Evolutionary conservation across 2,329 filamentous ascomycete genomes (phyloP), one percentile per base, ranked within the genome.

Genomic region (Myriosclerotinia scirpicola): DNA sequence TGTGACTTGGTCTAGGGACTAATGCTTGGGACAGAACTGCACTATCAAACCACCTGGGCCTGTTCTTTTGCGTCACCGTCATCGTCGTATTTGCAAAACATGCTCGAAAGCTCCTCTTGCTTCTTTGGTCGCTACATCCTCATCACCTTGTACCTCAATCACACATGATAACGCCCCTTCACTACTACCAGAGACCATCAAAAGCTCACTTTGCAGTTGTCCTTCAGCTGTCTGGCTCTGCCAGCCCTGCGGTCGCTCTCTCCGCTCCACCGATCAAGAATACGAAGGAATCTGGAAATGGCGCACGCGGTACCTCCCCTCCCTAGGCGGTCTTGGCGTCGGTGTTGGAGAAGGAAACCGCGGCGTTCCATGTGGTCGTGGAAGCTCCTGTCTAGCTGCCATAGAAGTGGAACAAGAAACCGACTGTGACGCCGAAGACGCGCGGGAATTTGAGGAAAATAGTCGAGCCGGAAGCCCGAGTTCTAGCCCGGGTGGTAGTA

Each of bases 321-420:
- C 92, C 0, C 90, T 93, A 3, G 88, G 87, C 26, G 91, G 92
- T 2, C 82, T 96, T 0, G 92, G 93, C 34, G 93, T 91, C 0
- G 93, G 93, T 6, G 92, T 96, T 40, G 92, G 93, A 54, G 92
- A 96, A 72, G 93, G 92, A 42, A 89, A 93, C 73, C 89, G 94
- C 72, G 93, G 93, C 40, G 92, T 97, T 17, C 88, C 92, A 70
- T 98, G 93, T 75, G 93, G 92, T 0, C 87, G 92, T n/a, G 89
- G 88, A 52, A 80, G 81, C n/a, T 77, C 82, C 46, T 98, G 93
- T 78, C 84, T 93, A n/a, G 90, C 87, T 0, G 89, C 90, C 7
- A 84, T 87, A 67, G 87, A 91, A 71, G 88, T 91, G 42, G 91
- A 95, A 77, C 87, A 94, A 64, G 92, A 97, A 75, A 89, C 90